A percentile compares a stretch with the other conserved stretches of the same genome.
phyloP scores from a whole-genome alignment of 2,329 filamentous ascomycete species.

The Talaromyces rugulosus region DNA sequence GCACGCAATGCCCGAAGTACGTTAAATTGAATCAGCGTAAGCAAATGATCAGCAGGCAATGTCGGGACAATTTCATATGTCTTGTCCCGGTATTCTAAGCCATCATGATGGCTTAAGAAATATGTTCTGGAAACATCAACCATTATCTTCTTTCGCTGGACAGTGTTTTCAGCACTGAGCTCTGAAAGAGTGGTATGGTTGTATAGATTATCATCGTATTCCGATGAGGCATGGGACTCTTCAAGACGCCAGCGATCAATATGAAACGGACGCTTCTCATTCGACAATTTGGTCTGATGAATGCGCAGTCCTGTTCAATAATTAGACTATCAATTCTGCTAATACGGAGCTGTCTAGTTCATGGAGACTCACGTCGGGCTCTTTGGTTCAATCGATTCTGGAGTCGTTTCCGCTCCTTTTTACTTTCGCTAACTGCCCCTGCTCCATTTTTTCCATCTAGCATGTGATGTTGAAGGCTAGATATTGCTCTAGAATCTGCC shows the following conservation, averaged over 20 bases:
- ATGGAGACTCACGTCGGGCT: background rate
- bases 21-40: background rate
- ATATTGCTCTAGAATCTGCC: background rate
- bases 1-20: background rate
- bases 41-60: background rate
- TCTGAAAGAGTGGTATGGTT: background rate
- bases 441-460: background rate
- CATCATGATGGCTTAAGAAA: background rate
- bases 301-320: background rate
- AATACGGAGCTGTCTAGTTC: background rate
- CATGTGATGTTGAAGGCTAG: background rate
- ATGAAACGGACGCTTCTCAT: background rate
- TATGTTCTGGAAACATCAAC: background rate
- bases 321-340: background rate
- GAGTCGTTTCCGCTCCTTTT: background rate
- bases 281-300: background rate
- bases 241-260: background rate
- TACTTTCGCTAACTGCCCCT: background rate
- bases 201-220: background rate
- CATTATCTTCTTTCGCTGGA: background rate
- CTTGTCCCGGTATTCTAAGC: background rate
- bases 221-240: background rate
- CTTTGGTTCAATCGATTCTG: background rate
- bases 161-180: background rate
- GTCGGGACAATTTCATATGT: background rate